Base-by-base conservation (phyloP, 1,284 basidiomycete genomes). In the Cutaneotrichosporon cyanovorans region DNA sequence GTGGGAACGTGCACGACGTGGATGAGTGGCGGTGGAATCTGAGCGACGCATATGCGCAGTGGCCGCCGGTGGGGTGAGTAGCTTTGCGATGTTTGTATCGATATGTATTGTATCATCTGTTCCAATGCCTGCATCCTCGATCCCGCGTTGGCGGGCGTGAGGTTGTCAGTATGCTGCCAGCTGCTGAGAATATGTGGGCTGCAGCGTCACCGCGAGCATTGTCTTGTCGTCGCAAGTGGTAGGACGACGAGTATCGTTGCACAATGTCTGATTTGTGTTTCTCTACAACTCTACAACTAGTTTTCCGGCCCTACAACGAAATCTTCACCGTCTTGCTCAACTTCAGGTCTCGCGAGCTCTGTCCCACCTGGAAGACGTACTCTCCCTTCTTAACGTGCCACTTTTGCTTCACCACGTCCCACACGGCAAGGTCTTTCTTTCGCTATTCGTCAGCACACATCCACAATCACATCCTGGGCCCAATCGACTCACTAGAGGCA, bases 341-440 rank as follows among this genome's bases (percentile, higher is more conserved):
- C 8, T 59, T 62, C 14, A 71, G 53, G n/a, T 59, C 48, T 37
- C 66, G 55, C 21, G 62, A 73, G 52, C 61, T 71, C 32, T 53
- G 51, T 3, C 71, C 73, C 8, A 57, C 66, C 11, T 54, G 48
- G 51, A 69, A 66, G 2, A 56, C 61, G 51, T 63, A 74, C n/a
- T 35, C 42, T 3, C 69, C 69, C 1, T 50, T 21, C 6, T 73
- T 73, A 2, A 73, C 44, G 3, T 50, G 48, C 72, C 72, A 76
- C 3, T 60, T 46, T 52, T 72, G 72, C 38, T 50, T 23, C 7
- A 53, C 51, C 8, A 70, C 68, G 46, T 69, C 65, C 72, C 73
- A 75, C 10, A 73, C 61, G 6, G 72, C 57, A 25, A 75, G 40
- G 49, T 73, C 73, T 58, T 74, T 74, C 53, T 69, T 68, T 22